Base-by-base conservation (phyloP, 768 basidiomycete genomes). In the Kwoniella dejecticola region DNA sequence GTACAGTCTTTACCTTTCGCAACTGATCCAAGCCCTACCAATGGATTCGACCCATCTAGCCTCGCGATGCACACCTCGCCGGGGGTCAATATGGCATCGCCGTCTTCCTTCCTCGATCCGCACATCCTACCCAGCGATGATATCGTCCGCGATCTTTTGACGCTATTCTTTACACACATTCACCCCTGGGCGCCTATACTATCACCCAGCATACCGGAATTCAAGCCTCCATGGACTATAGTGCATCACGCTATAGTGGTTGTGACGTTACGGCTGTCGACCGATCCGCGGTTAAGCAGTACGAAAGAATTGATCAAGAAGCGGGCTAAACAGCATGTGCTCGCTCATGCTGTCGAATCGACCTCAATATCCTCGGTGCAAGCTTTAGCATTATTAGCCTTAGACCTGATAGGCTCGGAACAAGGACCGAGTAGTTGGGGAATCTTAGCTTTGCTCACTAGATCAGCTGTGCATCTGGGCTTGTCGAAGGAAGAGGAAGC, bases 181-280 rank as follows among this genome's bases (percentile, higher is more conserved):
- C 72, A 76, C 42, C 76, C 78, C 17, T 77, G 74, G 71, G 73
- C 76, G 27, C 77, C 77, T 11, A 75, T 79, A 59, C 57, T 77
- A 46, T 67, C 72, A n/a, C 77, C 74, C 6, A 57, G 54, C 12
- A 62, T 66, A 3, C 64, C 62, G 21, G 56, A 62, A 13, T 48
- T 53, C 29, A 60, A 65, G n/a, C 57, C 69, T 7, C 78, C 76
- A 17, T 77, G 75, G 76, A 63, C 58, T 19, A 75, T 77, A 11
- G 68, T 76, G 19, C 74, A 76, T 17, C 69, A 79, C 60, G 78
- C 76, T n/a, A 79, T 79, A 48, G 72, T 77, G 36, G 76, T 71
- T 7, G 67, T 79, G 27, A 66, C 75, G 7, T 57, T 79, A 4
- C 71, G 78, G 4, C 62, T 76, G 19, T 79, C 78, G 1, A 57